Percentiles rank a stretch among this genome's conserved stretches.
phyloP scores from a whole-genome alignment of 805 yeast species.

The Barnettozyma populi region DNA sequence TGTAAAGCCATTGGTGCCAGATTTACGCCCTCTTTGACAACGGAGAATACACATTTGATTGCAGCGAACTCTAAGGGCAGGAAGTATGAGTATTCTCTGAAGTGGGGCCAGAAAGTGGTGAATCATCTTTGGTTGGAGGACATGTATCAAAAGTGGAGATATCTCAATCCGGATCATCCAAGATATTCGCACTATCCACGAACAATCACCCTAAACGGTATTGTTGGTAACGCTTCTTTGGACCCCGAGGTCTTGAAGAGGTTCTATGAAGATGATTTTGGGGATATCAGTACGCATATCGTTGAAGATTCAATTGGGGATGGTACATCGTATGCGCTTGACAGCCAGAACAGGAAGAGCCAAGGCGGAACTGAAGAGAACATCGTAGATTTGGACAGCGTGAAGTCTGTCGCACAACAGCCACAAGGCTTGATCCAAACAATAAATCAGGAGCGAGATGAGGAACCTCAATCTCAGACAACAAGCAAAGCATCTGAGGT shows the following conservation, averaged over 20 bases:
- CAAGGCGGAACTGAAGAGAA: neutral
- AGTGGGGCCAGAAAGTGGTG: conserved; percentile 61
- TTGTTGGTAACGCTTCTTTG: conserved; percentile 48
- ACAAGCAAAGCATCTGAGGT: neutral
- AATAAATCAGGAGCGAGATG: neutral
- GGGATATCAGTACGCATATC: conserved; percentile 15
- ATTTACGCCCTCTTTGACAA: conserved; percentile 61
- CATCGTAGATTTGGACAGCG: neutral
- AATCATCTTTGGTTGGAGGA: conserved; percentile 91
- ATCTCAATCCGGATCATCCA: conserved; percentile 39
- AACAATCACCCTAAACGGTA: conserved; percentile 35
- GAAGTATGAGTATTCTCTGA: conserved; percentile 67
- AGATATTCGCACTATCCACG: conserved; percentile 45
- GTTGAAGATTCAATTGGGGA: conserved; percentile 24
- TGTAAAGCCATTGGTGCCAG: conserved; percentile 68
- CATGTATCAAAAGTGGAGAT: conserved; percentile 57
- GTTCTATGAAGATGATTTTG: conserved; percentile 31
- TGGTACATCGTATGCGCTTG: conserved; percentile 3
- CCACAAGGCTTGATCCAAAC: neutral
- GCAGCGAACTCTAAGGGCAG: conserved; percentile 64
- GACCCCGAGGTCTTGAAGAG: conserved; percentile 35
- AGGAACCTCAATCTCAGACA: neutral
- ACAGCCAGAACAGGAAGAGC: neutral
- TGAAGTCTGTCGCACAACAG: neutral
- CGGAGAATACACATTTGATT: conserved; percentile 65